Evolutionary conservation across 257 asterid species (phyloP), one percentile per base, ranked within the genome.

Genomic region (Schizonepeta tenuifolia): DNA sequence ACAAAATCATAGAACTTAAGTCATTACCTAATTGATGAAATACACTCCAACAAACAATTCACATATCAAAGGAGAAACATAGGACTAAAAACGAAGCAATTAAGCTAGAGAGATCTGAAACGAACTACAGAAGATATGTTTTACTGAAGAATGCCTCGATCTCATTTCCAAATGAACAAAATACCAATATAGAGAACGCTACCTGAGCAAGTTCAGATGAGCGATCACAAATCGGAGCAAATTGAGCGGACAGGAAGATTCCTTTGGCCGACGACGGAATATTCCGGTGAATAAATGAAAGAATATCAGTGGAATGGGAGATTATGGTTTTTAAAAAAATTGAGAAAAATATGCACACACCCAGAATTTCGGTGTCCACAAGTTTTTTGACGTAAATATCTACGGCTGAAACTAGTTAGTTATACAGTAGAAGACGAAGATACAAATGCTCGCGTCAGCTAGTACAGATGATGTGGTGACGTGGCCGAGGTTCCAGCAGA

Each of bases 341-440:
- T 43, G 13, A 24, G n/a, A 71, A 75, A 61, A 72, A 64, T 65
- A 64, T 60, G 71, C 65, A 77, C 54, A 65, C 58, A 8, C 21
- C 53, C 54, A 18, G 88, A 65, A 80, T 83, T 78, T 80, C 66
- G 82, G 75, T 62, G 47, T 54, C 88, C 85, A 83, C 85, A 54
- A 81, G 82, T 80, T 64, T 40, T 72, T 46, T 21, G 7, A 58
- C 18, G 33, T 15, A 71, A 28, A 79, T 24, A 63, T 76, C 65
- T 8, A 83, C 79, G 84, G 69, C 69, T 41, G 31, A 13, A 33
- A 74, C 1, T n/a, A 24, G 26, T 1, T n/a, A 11, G 12, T 1
- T 28, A 15, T 4, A 20, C 9, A 54, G 17, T n/a, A 41, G 22
- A 78, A 65, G 70, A 80, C 76, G 85, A 73, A 46, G 31, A 10